Evolutionary conservation across 2,329 filamentous ascomycete species (phyloP), one percentile per base, ranked within the genome.

Genomic region (Xylariaceae sp.): DNA sequence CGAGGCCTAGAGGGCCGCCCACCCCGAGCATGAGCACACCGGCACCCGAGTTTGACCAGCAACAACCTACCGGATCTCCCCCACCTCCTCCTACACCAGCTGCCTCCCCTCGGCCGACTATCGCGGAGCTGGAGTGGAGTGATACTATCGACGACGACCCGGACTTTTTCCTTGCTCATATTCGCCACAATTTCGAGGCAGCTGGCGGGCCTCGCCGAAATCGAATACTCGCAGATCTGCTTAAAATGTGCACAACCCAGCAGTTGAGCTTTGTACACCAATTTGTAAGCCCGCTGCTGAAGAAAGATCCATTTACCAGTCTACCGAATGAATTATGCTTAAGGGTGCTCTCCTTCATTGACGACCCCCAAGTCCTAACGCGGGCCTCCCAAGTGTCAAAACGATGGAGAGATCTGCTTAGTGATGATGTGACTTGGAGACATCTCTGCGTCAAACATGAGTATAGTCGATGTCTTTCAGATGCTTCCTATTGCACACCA

Each of bases 401-500:
- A 60, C 83, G 92, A 69, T 99, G 94, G 94, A 83, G 89, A 59
- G 92, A 96, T 71, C 79, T 99, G 7, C 79, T 99, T 47, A 92
- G 88, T 67, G 94, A 99, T 70, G 94, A 99, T 70, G 92, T 96
- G 73, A 95, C 94, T 1, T 99, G 94, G 94, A 96, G 96, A 75
- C 90, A 94, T 57, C 80, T 99, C 18, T 97, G 92, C 69, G 90
- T 95, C 61, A 96, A 96, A 72, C 92, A 96, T 70, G 91, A 94
- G 57, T 99, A 96, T 70, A 84, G 72, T 71, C 77, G 81, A 41
- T 76, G 78, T 54, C 69, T 82, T 49, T 84, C 80, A 15, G 79
- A 81, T 56, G 75, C 77, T 26, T 70, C 73, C 15, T 68, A 64
- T 66, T 52, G 68, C 63, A 32, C 70, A 63, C 41, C 66, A 61